A percentile compares a stretch with the other conserved stretches of the same genome.
Evolutionary conservation across 73 alveolate genomes (phyloP).

Genomic region (Paramecium biaurelia): DNA sequence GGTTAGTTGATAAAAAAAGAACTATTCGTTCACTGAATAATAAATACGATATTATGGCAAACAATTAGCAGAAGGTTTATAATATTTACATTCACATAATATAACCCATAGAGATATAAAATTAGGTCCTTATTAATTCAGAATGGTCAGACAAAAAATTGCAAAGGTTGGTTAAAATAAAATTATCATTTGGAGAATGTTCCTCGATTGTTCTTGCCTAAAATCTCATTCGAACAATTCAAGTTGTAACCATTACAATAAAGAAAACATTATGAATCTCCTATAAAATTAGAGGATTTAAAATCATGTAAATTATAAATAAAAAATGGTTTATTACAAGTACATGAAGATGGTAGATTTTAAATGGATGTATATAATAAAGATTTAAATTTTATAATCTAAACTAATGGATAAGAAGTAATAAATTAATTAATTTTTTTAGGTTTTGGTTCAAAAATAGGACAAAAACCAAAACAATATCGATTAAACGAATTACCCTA

Average conservation of each 20-base stretch:
- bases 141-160: constrained; percentile 44
- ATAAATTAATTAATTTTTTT: neutral
- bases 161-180: neutral
- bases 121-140: constrained; percentile 87
- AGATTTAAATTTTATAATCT: neutral
- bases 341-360: constrained; percentile 40
- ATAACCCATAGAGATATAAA: constrained; percentile 92
- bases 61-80: constrained; percentile 59
- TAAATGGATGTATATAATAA: constrained; percentile 19
- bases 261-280: constrained; percentile 48
- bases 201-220: constrained; percentile 8
- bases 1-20: constrained; percentile 18
- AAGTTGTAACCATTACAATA: neutral
- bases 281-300: neutral
- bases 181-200: neutral
- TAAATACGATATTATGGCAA: constrained; percentile 20
- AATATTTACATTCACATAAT: constrained; percentile 56
- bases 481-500: neutral
- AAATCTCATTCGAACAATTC: neutral
- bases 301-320: neutral
- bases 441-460: neutral
- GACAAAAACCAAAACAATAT: neutral
- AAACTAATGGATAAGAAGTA: neutral
- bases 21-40: constrained; percentile 18
- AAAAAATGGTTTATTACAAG: neutral